Evolutionary conservation across 2,329 filamentous ascomycete species (phyloP), one percentile per base, ranked within the genome.

Genomic region (Chaetothyriales sp.): DNA sequence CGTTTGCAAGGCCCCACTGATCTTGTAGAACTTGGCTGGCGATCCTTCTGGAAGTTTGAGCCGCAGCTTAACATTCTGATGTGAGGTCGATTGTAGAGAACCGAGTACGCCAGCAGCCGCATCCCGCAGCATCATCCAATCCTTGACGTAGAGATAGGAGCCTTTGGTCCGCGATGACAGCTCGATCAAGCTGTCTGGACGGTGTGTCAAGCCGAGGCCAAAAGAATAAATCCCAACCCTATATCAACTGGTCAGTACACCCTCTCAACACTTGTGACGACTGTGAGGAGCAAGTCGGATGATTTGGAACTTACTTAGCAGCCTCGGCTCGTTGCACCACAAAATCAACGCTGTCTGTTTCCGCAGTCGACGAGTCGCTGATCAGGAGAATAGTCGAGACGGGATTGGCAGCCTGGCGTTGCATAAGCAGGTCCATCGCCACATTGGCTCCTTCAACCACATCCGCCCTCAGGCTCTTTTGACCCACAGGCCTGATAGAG

Each of bases 41-140:
- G 92, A 98, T 18, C 92, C 92, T 69, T 98, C 92, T 0, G 92
- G 92, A 6, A 98, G 72, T 60, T 86, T 86, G 51, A 98, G 79
- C 72, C 93, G 95, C 50, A 98, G 76, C 72, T 94, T 95, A 51
- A 93, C 92, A 63, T 96, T 96, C 65, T 96, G 92, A 65, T 98
- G 92, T n/a, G 92, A 96, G 25, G 87, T 83, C 1, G 86, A 88
- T 67, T 98, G 92, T 64, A 96, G 77, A 12, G 87, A 82, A 46
- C 92, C 92, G 25, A 98, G 73, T 62, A 90, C 96, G 44, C 92
- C 92, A 20, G 89, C 92, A 44, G 95, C 76, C 65, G 92, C 96
- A 66, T 98, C 92, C 25, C 92, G 83, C 36, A 98, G 77, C 90
- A 96, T 98, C 90, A 96, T 96, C 92, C 92, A 98, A 66, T 98